Conservation (phyloP, 441 rosid species). For the Pelargonium exstipulatum region DNA sequence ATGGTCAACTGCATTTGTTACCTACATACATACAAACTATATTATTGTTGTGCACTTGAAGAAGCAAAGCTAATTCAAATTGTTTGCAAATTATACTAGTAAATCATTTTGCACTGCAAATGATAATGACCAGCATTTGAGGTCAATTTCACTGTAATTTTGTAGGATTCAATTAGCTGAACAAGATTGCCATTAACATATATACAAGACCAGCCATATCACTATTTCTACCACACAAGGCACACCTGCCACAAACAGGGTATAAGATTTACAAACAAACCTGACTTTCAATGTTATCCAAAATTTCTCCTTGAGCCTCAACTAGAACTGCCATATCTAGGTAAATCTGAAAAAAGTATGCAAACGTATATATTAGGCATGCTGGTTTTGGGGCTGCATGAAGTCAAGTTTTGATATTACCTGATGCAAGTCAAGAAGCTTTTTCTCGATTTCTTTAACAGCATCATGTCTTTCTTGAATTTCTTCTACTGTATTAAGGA, state of each 20-base stretch:
- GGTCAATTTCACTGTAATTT: no score
- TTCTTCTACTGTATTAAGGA: constrained; percentile 74
- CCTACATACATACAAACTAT: constrained; percentile 23
- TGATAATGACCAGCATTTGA: no score
- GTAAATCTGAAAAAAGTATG: constrained; percentile 32
- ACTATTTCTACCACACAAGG: background rate
- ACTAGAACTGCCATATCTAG: constrained; percentile 49
- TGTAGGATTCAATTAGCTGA: no score
- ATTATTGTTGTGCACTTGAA: no score
- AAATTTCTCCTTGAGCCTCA: constrained; percentile 46
- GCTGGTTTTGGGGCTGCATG: background rate
- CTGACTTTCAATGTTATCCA: constrained; percentile 51
- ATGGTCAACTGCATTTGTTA: constrained; percentile 49
- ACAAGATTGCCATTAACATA: background rate
- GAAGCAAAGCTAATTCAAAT: no score
- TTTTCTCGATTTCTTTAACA: constrained; percentile 77
- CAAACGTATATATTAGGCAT: constrained; percentile 10
- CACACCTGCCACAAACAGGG: background rate
- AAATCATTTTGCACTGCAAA: no score
- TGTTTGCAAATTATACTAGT: no score
- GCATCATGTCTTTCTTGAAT: constrained; percentile 97
- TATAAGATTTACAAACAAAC: constrained; percentile 24
- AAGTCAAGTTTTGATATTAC: constrained; percentile 24
- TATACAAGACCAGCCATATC: background rate
- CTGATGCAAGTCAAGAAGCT: constrained; percentile 88